Evolutionary conservation across 176 grass and related monocot species (phyloP), one percentile per base, ranked within the genome.

Genomic region (Carex kokanica): DNA sequence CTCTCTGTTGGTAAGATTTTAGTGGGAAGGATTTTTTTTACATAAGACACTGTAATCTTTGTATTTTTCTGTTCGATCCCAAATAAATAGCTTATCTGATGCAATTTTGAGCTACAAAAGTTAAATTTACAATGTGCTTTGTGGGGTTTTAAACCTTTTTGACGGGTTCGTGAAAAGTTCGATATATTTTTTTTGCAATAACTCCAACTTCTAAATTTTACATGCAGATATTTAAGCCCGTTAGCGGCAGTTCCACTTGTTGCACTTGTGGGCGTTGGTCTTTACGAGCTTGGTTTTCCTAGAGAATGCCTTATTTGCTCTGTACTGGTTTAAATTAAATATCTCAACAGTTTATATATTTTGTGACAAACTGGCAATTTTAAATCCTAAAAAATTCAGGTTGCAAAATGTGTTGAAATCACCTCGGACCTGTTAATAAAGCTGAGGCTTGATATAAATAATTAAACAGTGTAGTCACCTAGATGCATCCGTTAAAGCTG

Each of bases 381-480:
- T 67, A 69, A 72, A 85, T 65, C 23, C 40, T 74, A 61, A 77
- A 83, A 82, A 88, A 38, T 34, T 29, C 86, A 99, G 96, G 96
- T 99, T 85, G 93, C 96, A 18, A 99, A 99, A 69, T 99, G 96
- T 69, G 64, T 99, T 85, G 96, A 99, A 78, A 95, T 99, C n/a
- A n/a, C n/a, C n/a, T n/a, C n/a, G n/a, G n/a, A n/a, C n/a, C n/a
- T n/a, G n/a, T n/a, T n/a, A n/a, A n/a, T n/a, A n/a, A n/a, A n/a
- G n/a, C n/a, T n/a, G n/a, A n/a, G n/a, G n/a, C n/a, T n/a, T n/a
- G n/a, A n/a, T n/a, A n/a, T n/a, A n/a, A n/a, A n/a, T n/a, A n/a
- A n/a, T n/a, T n/a, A n/a, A n/a, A n/a, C n/a, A n/a, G n/a, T n/a
- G n/a, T n/a, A n/a, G n/a, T n/a, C n/a, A n/a, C n/a, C n/a, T n/a